These are phyloP conservation scores for Candida adriatica DNA, from an alignment of 805 yeast species.

Conservation along the genomic window DNA sequence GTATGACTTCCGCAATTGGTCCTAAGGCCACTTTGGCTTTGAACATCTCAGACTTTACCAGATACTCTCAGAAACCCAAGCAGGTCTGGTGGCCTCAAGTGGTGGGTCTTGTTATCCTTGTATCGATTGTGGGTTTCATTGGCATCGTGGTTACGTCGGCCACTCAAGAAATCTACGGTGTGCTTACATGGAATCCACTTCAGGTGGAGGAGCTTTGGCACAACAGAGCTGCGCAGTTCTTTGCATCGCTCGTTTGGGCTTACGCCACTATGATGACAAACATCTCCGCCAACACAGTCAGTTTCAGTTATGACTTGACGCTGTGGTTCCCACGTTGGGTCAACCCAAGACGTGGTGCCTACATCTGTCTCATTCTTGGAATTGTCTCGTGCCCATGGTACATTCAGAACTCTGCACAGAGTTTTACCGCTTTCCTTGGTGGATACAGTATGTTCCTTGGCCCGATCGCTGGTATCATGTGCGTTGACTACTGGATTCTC, in stretches of 20 bases:
- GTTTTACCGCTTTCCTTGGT: conserved; percentile 66
- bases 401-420: conserved; percentile 41
- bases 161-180: conserved; percentile 30
- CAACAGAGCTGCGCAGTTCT: conserved; percentile 22
- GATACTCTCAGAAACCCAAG: conserved; percentile 28
- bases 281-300: conserved; percentile 58
- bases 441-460: conserved; percentile 78
- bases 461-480: conserved; percentile 67
- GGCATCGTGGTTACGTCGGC: conserved; percentile 30
- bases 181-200: conserved; percentile 38
- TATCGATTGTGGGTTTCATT: conserved; percentile 25
- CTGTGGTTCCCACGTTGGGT: conserved; percentile 51
- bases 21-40: conserved; percentile 32
- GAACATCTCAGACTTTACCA: conserved; percentile 33
- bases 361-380: conserved; percentile 63
- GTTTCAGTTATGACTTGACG: conserved; percentile 52
- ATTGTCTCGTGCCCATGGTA: conserved; percentile 77
- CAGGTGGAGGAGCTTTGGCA: conserved; percentile 30
- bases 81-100: conserved; percentile 27
- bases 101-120: conserved; percentile 25
- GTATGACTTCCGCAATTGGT: conserved; percentile 27
- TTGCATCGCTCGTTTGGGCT: conserved; percentile 18
- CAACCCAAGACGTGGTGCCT: conserved; percentile 53
- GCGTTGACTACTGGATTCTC: conserved; percentile 51
- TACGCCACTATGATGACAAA: conserved; percentile 52